phyloP scores from a whole-genome alignment of 805 yeast genomes.

The Lachancea waltii region DNA sequence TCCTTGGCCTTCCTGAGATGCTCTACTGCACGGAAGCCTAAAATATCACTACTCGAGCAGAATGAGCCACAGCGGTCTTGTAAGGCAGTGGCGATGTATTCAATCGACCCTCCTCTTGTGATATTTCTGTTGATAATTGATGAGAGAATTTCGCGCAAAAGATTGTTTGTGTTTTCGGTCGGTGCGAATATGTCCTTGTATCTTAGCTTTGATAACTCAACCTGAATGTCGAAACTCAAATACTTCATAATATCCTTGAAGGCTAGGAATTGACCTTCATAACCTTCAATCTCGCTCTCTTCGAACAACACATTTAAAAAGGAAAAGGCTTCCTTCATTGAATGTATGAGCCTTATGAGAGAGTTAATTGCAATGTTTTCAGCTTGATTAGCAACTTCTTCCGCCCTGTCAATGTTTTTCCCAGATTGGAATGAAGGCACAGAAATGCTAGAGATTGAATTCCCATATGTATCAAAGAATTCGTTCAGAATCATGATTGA shows the following conservation, averaged over 20 bases:
- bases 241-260: constrained; percentile 65
- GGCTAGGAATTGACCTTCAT: constrained; percentile 33
- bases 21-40: constrained; percentile 90
- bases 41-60: constrained; percentile 89
- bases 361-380: constrained; percentile 86
- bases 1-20: constrained; percentile 81
- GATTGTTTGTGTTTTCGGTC: constrained; percentile 41
- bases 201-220: constrained; percentile 55
- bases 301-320: constrained; percentile 77
- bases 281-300: constrained; percentile 45
- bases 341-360: constrained; percentile 61
- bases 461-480: constrained; percentile 61
- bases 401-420: constrained; percentile 32
- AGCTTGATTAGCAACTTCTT: constrained; percentile 74
- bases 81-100: constrained; percentile 74
- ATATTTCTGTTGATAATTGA: constrained; percentile 86
- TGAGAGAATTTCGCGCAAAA: constrained; percentile 80
- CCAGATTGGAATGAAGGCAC: constrained; percentile 42
- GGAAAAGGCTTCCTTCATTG: constrained; percentile 84
- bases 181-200: constrained; percentile 79
- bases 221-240: constrained; percentile 61
- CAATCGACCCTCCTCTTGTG: constrained; percentile 88
- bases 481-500: constrained; percentile 64
- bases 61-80: constrained; percentile 93
- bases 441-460: constrained; percentile 29